phyloP scores from a whole-genome alignment of 1,139 yeast genomes.

The Saccharomycopsis hybrid region DNA sequence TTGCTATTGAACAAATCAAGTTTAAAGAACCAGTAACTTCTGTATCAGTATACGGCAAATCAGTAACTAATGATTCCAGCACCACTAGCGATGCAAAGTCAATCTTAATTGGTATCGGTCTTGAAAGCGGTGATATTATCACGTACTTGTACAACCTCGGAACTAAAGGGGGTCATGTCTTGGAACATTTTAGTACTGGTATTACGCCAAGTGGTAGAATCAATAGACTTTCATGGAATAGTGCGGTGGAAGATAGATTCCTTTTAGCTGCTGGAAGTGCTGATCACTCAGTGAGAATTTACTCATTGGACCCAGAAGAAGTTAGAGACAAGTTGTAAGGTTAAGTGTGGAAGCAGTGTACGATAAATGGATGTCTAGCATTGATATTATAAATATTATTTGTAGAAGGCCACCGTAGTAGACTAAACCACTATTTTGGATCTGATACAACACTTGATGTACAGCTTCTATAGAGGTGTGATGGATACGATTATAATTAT shows the following conservation, averaged over 20 bases:
- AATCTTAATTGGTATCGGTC: slow-evolving; percentile 55
- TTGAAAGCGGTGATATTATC: slow-evolving; percentile 55
- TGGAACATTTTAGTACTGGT: slow-evolving; percentile 31
- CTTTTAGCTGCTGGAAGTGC: slow-evolving; percentile 61
- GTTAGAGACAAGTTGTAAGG: too few species aligned
- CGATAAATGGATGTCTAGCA: too few species aligned
- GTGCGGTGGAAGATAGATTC: slow-evolving; percentile 25
- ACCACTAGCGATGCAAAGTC: slow-evolving; percentile 30
- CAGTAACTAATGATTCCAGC: slow-evolving; percentile 23
- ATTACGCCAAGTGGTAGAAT: slow-evolving; percentile 58
- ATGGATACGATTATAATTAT: too few species aligned
- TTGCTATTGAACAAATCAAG: slow-evolving; percentile 33
- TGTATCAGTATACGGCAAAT: slow-evolving; percentile 43
- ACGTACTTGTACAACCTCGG: slow-evolving; percentile 29
- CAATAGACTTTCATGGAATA: slow-evolving; percentile 48
- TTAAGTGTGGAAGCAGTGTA: too few species aligned
- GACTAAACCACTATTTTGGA: too few species aligned
- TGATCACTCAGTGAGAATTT: slow-evolving; percentile 63
- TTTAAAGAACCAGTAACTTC: slow-evolving; percentile 63
- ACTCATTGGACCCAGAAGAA: slow-evolving; percentile 26
- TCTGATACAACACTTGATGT: too few species aligned
- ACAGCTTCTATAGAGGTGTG: too few species aligned
- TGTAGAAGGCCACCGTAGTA: too few species aligned
- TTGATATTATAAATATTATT: too few species aligned
- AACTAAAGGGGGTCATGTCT: slow-evolving; percentile 27